Evolutionary conservation across 208 protist genomes (phyloP), one percentile per base, ranked within the genome.

Genomic region (Herpetomonas tarakana): DNA sequence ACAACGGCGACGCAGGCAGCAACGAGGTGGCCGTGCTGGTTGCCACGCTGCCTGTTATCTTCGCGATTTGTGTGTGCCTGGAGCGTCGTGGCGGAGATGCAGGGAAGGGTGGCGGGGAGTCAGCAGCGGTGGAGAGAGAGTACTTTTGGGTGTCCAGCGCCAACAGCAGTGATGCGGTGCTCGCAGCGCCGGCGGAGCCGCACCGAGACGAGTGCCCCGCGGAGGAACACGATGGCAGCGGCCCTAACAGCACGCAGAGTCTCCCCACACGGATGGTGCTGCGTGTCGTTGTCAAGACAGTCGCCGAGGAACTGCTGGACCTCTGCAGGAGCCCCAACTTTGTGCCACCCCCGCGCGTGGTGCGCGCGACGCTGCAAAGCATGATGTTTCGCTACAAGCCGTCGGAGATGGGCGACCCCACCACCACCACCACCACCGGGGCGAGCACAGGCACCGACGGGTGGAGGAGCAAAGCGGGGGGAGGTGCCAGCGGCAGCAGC

Each of bases 271-370:
- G 64, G 1, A 41, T 78, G 45, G 29, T n/a, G 16, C 49, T 92
- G 54, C 81, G 72, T 12, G 57, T 84, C 25, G 84, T 89, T 62
- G 64, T 89, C 9, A 84, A 81, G 31, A 87, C 86, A 30, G 74
- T 81, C 1, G 71, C 86, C 0, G 53, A 52, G 24, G 74, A 84
- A 11, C 46, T 92, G 14, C 65, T 82, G 45, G 31, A 65, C 31
- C 58, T 71, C 30, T 74, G 51, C 47, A 64, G 74, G 39, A 71
- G 68, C 27, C 52, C 69, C 31, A 65, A 53, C 14, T 79, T 78
- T 44, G 68, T 53, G 27, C 81, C 79, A 2, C 44, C 80, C 9
- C 58, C 61, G 39, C 52, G 60, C n/a, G 74, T 63, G 11, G 78
- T 84, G 26, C 68, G 70, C 26, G 69, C 65, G 16, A 72, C 76